A percentile compares a stretch with the other conserved stretches of the same genome.
Evolutionary conservation across 805 yeast species (phyloP).

Genomic region (Spathaspora girioi): DNA sequence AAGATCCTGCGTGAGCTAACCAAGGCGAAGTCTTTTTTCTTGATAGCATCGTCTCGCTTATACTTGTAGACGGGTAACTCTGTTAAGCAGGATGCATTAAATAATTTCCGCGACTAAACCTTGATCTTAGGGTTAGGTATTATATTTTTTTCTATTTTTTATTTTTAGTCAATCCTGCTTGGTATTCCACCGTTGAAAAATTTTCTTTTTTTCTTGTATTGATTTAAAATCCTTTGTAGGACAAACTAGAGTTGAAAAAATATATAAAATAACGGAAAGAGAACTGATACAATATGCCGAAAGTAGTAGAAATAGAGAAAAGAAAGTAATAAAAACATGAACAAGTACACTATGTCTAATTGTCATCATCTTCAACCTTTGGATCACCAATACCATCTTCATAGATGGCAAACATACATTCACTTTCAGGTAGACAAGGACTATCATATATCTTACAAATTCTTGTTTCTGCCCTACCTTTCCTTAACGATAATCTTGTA

Average conservation of each 20-base stretch:
- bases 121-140: no score
- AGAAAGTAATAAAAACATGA: background rate
- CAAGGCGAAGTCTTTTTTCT: no score
- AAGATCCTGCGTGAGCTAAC: no score
- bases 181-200: background rate
- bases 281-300: background rate
- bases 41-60: no score
- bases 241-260: background rate
- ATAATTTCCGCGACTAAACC: no score
- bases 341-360: background rate
- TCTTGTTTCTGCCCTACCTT: slow-evolving; percentile 90
- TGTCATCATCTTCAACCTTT: slow-evolving; percentile 60
- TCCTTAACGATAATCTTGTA: slow-evolving; percentile 83
- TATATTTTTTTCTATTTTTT: no score
- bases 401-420: slow-evolving; percentile 90
- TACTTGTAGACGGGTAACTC: no score
- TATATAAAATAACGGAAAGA: background rate
- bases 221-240: background rate
- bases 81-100: no score
- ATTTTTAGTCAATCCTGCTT: background rate
- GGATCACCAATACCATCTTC: slow-evolving; percentile 98
- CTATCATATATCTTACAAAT: slow-evolving; percentile 93
- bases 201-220: background rate
- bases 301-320: background rate
- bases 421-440: slow-evolving; percentile 95